Conservation (phyloP, 805 yeast species). For the Suhomyces prunicola region DNA sequence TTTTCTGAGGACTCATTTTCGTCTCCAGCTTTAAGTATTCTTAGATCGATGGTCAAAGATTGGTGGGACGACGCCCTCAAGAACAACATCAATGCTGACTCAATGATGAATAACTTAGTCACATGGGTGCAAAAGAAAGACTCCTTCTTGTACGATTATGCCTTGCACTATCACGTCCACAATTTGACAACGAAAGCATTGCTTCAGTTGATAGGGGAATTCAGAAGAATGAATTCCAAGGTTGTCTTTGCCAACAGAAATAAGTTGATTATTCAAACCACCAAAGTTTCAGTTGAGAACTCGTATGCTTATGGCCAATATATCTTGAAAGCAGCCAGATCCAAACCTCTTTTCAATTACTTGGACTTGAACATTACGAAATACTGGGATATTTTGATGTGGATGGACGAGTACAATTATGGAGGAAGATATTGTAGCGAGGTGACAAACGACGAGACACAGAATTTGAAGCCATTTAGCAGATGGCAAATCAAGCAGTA, state of each 20-base stretch:
- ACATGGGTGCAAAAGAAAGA: slow-evolving; percentile 81
- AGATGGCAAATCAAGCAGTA: slow-evolving; percentile 79
- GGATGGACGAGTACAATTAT: slow-evolving; percentile 92
- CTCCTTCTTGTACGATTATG: slow-evolving; percentile 72
- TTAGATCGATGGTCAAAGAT: slow-evolving; percentile 71
- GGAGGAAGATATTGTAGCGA: slow-evolving; percentile 64
- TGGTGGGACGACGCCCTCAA: slow-evolving; percentile 93
- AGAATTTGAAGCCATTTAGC: slow-evolving; percentile 47
- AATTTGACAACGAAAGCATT: slow-evolving; percentile 80
- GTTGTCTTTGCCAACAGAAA: slow-evolving; percentile 80
- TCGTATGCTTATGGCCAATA: slow-evolving; percentile 91
- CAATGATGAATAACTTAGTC: slow-evolving; percentile 75
- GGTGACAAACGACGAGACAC: slow-evolving; percentile 43
- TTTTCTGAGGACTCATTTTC: slow-evolving; percentile 85
- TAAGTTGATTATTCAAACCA: slow-evolving; percentile 67
- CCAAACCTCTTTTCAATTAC: slow-evolving; percentile 78
- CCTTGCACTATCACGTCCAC: slow-evolving; percentile 82
- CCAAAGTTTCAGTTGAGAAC: slow-evolving; percentile 75
- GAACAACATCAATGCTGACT: slow-evolving; percentile 69
- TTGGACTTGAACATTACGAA: slow-evolving; percentile 69
- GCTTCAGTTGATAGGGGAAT: slow-evolving; percentile 76
- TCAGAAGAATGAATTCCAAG: slow-evolving; percentile 71
- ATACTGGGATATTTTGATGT: slow-evolving; percentile 90
- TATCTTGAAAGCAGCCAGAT: slow-evolving; percentile 69
- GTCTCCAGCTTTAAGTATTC: slow-evolving; percentile 63